phyloP scores from a whole-genome alignment of 2,329 filamentous ascomycete genomes.

The Leptographium galeiforme region DNA sequence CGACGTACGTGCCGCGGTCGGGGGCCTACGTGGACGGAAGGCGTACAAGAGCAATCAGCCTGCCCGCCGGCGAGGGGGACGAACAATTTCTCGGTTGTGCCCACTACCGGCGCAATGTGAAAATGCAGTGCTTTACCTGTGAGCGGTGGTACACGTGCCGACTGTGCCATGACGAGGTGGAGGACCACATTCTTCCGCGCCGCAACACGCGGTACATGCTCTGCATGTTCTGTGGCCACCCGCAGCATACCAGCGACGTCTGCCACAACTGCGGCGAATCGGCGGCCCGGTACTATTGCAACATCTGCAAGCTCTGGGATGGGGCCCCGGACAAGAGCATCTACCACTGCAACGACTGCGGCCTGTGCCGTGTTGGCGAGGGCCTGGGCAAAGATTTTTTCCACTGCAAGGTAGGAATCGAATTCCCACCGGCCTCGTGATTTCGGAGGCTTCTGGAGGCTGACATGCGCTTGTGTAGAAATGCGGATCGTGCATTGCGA shows the following conservation, averaged over 20 bases:
- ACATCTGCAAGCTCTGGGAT: constrained; percentile 93
- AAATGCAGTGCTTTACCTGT: constrained; percentile 84
- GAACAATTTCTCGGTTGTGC: constrained; percentile 55
- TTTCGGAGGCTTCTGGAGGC: background rate
- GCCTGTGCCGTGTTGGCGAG: constrained; percentile 82
- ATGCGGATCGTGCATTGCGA: constrained; percentile 89
- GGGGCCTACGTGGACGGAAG: constrained; percentile 33
- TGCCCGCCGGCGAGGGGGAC: constrained; percentile 12
- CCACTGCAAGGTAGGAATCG: constrained; percentile 69
- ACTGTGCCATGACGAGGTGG: constrained; percentile 77
- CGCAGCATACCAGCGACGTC: constrained; percentile 66
- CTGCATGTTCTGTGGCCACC: constrained; percentile 84
- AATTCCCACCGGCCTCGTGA: background rate
- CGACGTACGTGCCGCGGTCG: constrained; percentile 46
- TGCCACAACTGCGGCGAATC: constrained; percentile 66
- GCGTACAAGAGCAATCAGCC: constrained; percentile 10
- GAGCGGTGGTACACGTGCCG: constrained; percentile 89
- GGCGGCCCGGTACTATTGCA: constrained; percentile 83
- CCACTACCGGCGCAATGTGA: constrained; percentile 93
- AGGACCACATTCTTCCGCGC: constrained; percentile 68
- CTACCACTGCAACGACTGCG: constrained; percentile 92
- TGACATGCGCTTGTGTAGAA: constrained; percentile 33
- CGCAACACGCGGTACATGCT: constrained; percentile 88
- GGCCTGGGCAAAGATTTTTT: constrained; percentile 94
- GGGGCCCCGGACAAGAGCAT: constrained; percentile 82